Evolutionary conservation across 257 asterid species (phyloP).

Genomic region (Euphrasia confusa): DNA sequence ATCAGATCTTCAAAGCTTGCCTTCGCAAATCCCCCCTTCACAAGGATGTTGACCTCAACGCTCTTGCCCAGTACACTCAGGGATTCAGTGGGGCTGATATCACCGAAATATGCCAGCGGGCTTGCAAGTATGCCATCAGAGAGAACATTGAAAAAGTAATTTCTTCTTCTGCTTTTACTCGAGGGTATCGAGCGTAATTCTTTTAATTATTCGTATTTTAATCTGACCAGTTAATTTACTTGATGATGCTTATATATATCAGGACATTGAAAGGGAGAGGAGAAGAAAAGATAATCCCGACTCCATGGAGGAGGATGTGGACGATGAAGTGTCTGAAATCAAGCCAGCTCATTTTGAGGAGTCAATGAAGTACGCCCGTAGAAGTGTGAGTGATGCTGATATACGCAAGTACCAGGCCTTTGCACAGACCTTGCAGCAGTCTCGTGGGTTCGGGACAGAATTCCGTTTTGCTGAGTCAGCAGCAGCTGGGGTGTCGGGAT

Average conservation of each 20-base stretch:
- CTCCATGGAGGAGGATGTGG: constrained; percentile 50
- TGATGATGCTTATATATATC: background rate
- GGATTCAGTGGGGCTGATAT: constrained; percentile 68
- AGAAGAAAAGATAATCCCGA: constrained; percentile 43
- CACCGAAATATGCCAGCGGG: constrained; percentile 59
- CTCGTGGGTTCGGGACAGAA: constrained; percentile 52
- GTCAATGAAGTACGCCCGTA: constrained; percentile 60
- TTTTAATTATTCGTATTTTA: background rate
- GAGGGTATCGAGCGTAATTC: background rate
- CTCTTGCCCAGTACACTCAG: constrained; percentile 56
- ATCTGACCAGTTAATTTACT: background rate
- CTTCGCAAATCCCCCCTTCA: constrained; percentile 60
- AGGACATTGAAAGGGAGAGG: background rate
- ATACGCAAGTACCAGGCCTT: constrained; percentile 59
- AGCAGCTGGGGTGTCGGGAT: constrained; percentile 27
- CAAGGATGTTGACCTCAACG: constrained; percentile 45
- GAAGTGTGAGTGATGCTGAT: constrained; percentile 60
- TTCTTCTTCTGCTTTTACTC: background rate
- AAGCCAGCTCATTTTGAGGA: constrained; percentile 58
- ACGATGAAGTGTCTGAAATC: constrained; percentile 53
- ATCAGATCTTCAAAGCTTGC: constrained; percentile 54
- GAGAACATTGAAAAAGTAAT: constrained; percentile 51
- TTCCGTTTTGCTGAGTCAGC: constrained; percentile 45
- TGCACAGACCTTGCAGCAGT: constrained; percentile 65
- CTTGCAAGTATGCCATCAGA: constrained; percentile 59